phyloP scores from a whole-genome alignment of 176 grass and related monocot genomes.

The Rhynchospora tenuis region DNA sequence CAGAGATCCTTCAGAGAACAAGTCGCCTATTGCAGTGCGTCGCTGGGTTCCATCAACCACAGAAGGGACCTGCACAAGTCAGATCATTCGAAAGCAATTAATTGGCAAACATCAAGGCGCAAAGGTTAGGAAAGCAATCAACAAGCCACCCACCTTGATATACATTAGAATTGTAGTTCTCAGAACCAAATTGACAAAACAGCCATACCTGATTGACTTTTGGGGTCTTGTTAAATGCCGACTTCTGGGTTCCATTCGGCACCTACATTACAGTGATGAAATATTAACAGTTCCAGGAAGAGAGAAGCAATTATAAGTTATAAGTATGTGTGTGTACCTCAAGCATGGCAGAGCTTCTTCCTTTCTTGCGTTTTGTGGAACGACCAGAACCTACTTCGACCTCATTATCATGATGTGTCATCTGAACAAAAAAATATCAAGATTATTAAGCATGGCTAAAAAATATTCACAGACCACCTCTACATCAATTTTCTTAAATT shows the following conservation, averaged over 20 bases:
- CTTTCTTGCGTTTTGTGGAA: slow-evolving; percentile 89
- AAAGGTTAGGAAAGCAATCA: not conserved
- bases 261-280: slow-evolving; percentile 37
- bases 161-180: not conserved
- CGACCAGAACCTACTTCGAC: slow-evolving; percentile 76
- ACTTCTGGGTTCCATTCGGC: slow-evolving; percentile 45
- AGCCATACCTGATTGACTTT: slow-evolving; percentile 60
- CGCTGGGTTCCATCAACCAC: slow-evolving; percentile 44
- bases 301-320: slow-evolving; percentile 13
- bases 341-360: slow-evolving; percentile 87
- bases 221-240: slow-evolving; percentile 31
- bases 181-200: not conserved
- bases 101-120: not conserved
- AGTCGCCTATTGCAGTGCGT: slow-evolving; percentile 66
- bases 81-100: not conserved
- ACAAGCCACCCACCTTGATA: not conserved
- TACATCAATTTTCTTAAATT: not conserved
- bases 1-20: slow-evolving; percentile 93
- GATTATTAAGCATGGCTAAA: not conserved
- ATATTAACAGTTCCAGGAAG: slow-evolving; percentile 14
- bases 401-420: slow-evolving; percentile 85
- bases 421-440: slow-evolving; percentile 36
- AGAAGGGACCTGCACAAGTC: slow-evolving; percentile 21
- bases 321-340: slow-evolving; percentile 41
- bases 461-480: not conserved